A percentile compares a stretch with the other conserved stretches of the same genome.
These are phyloP conservation scores for Botryotinia globosa DNA, from an alignment of 2,329 filamentous ascomycete genomes.

Conservation along the genomic window DNA sequence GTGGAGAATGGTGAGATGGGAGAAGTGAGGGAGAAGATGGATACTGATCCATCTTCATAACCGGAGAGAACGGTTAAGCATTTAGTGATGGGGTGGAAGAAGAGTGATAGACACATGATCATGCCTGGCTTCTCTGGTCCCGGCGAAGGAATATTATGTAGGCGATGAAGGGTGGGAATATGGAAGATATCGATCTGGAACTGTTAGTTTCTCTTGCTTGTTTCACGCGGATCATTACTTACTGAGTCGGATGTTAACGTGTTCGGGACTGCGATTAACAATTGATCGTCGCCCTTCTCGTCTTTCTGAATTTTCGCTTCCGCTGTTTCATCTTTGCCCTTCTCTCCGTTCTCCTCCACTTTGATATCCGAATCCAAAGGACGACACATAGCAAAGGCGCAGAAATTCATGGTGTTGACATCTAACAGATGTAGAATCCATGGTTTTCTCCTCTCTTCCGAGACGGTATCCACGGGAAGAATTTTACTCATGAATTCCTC, in stretches of 20 bases:
- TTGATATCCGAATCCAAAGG: not conserved
- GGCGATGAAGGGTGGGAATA: constrained; percentile 70
- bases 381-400: constrained; percentile 60
- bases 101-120: constrained; percentile 78
- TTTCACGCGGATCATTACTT: constrained; percentile 35
- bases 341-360: not conserved
- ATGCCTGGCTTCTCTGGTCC: constrained; percentile 61
- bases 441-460: constrained; percentile 57
- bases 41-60: constrained; percentile 80
- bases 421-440: constrained; percentile 82
- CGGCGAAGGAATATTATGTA: constrained; percentile 53
- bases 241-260: constrained; percentile 69
- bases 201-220: constrained; percentile 25
- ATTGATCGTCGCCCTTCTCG: constrained; percentile 35
- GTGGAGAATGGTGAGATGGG: not conserved
- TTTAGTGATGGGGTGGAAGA: constrained; percentile 45
- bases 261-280: constrained; percentile 78
- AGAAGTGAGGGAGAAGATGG: constrained; percentile 50
- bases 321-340: not conserved
- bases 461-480: constrained; percentile 65
- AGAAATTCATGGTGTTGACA: constrained; percentile 96
- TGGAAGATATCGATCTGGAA: constrained; percentile 73
- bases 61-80: constrained; percentile 66
- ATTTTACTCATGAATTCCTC: constrained; percentile 63
- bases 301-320: not conserved